phyloP scores from a whole-genome alignment of 2,329 filamentous ascomycete genomes.

The Trichophyton mentagrophytes region DNA sequence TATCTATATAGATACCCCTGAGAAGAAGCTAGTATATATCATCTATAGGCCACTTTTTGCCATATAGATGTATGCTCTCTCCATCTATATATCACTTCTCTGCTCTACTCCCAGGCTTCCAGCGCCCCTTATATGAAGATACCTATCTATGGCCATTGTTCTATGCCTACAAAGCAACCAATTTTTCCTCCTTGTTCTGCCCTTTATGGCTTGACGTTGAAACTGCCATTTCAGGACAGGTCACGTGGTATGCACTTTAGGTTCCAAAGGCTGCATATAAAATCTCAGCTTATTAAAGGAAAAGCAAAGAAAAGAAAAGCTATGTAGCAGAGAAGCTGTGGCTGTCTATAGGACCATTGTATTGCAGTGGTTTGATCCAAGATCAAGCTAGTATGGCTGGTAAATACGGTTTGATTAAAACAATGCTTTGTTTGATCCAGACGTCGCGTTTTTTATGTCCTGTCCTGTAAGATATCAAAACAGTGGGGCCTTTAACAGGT shows the following conservation, averaged over 20 bases:
- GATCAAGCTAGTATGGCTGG: neutral
- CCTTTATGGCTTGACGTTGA: neutral
- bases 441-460: neutral
- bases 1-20: too few relatives aligned
- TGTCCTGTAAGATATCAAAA: neutral
- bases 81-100: neutral
- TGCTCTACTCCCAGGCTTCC: neutral
- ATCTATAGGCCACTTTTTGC: too few relatives aligned
- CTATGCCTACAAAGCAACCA: neutral
- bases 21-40: too few relatives aligned
- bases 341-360: neutral
- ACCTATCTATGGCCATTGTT: neutral
- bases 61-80: neutral
- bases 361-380: neutral
- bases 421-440: neutral
- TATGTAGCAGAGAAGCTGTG: neutral
- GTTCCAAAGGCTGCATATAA: neutral
- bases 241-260: neutral
- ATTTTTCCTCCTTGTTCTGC: neutral
- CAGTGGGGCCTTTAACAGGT: neutral
- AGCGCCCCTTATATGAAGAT: neutral
- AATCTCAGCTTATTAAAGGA: neutral
- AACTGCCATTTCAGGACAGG: conserved; percentile 2
- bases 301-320: neutral
- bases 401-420: conserved; percentile 3